A percentile compares a stretch with the other conserved stretches of the same genome.
These are phyloP conservation scores for Leptographium wingfieldii DNA, from an alignment of 2,329 filamentous ascomycete species.

Conservation along the genomic window DNA sequence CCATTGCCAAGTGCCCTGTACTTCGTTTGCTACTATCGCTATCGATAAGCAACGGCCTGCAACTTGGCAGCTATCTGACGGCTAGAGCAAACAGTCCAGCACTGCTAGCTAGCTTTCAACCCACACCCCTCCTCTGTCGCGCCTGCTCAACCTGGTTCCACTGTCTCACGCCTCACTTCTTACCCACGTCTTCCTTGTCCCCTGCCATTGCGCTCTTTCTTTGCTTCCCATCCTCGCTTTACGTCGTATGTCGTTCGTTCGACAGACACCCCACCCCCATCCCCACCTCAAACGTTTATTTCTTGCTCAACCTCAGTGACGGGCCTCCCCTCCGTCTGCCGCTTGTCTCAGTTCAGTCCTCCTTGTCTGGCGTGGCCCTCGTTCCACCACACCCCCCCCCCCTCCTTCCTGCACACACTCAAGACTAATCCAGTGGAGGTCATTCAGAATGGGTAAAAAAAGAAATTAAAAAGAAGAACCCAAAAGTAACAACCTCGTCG, in stretches of 20 bases:
- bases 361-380: conserved; percentile 2
- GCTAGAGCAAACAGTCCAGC: neutral
- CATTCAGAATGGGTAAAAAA: neutral
- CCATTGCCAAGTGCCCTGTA: neutral
- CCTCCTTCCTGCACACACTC: neutral
- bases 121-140: conserved; percentile 1
- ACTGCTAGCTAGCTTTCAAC: neutral
- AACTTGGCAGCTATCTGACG: neutral
- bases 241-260: neutral
- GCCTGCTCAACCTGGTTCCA: neutral
- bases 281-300: neutral
- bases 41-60: neutral
- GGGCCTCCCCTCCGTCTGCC: neutral
- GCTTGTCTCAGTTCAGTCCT: neutral
- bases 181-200: neutral
- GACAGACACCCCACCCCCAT: neutral
- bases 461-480: conserved; percentile 6
- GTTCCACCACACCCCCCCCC: conserved; percentile 1
- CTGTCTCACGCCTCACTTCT: neutral
- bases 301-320: neutral
- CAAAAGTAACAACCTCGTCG: conserved; percentile 1
- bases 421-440: neutral
- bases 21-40: neutral
- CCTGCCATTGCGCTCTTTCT: neutral
- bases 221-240: neutral